Evolutionary conservation across 2,329 filamentous ascomycete species (phyloP).

Genomic region (Pseudogymnoascus sp.): DNA sequence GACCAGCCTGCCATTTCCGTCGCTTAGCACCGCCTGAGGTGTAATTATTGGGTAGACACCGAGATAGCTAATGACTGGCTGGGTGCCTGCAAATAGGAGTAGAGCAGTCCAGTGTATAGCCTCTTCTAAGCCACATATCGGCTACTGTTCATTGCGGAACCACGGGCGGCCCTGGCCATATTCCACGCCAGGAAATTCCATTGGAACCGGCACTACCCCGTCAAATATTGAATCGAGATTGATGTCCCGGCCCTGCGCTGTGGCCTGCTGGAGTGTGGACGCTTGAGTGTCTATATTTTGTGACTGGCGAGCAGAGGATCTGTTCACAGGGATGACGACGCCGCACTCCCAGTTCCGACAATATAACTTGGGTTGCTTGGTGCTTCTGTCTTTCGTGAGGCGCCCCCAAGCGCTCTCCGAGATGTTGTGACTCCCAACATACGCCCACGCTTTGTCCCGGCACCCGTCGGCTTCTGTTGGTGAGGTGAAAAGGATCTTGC

Average conservation of each 20-base stretch:
- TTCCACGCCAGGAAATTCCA: constrained; percentile 47
- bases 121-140: background rate
- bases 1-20: background rate
- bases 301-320: constrained; percentile 17
- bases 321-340: constrained; percentile 58
- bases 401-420: constrained; percentile 93
- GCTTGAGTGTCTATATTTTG: background rate
- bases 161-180: constrained; percentile 26
- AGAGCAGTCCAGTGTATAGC: background rate
- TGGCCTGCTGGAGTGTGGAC: background rate
- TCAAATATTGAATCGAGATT: constrained; percentile 35
- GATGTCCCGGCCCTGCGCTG: background rate
- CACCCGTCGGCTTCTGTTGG: constrained; percentile 17
- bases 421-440: constrained; percentile 84
- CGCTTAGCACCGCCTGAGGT: background rate
- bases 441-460: constrained; percentile 57
- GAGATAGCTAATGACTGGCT: background rate
- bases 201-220: constrained; percentile 52
- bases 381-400: constrained; percentile 59
- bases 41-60: background rate
- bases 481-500: constrained; percentile 60
- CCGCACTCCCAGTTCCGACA: constrained; percentile 96
- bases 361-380: constrained; percentile 64
- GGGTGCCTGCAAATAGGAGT: background rate
- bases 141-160: constrained; percentile 16